phyloP scores from a whole-genome alignment of 1,284 basidiomycete species.

The Malassezia caprae region DNA sequence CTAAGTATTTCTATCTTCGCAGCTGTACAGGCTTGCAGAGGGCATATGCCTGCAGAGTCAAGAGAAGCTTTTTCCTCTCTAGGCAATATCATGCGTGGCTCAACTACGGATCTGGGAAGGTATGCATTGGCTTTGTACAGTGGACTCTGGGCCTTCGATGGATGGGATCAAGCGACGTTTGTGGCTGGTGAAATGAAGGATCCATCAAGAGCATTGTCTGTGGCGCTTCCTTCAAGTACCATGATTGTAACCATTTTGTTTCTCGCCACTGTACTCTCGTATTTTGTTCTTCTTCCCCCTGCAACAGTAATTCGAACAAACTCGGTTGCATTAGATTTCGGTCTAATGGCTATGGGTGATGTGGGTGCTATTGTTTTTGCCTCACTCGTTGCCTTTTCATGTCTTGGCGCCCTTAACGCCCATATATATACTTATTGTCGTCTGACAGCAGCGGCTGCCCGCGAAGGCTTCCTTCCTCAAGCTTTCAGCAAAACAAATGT shows the following conservation, averaged over 20 bases:
- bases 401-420: slow-evolving; percentile 49
- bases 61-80: slow-evolving; percentile 27
- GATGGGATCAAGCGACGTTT: slow-evolving; percentile 70
- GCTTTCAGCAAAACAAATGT: slow-evolving; percentile 23
- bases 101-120: slow-evolving; percentile 65
- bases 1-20: slow-evolving; percentile 54
- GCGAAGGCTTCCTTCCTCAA: slow-evolving; percentile 64
- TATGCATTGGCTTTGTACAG: slow-evolving; percentile 92
- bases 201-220: slow-evolving; percentile 68
- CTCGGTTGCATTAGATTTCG: slow-evolving; percentile 84
- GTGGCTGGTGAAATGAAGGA: slow-evolving; percentile 75
- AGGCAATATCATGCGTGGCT: slow-evolving; percentile 58
- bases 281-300: slow-evolving; percentile 81
- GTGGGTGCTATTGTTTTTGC: slow-evolving; percentile 79
- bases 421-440: slow-evolving; percentile 53
- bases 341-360: slow-evolving; percentile 70
- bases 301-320: slow-evolving; percentile 56
- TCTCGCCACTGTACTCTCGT: slow-evolving; percentile 71
- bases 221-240: slow-evolving; percentile 81
- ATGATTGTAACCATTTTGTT: slow-evolving; percentile 67
- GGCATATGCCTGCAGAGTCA: slow-evolving; percentile 45
- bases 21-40: slow-evolving; percentile 61
- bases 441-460: slow-evolving; percentile 75
- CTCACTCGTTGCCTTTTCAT: slow-evolving; percentile 78
- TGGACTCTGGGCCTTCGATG: slow-evolving; percentile 88